Evolutionary conservation across 2,329 filamentous ascomycete species (phyloP).

Genomic region (Coleophoma crateriformis): DNA sequence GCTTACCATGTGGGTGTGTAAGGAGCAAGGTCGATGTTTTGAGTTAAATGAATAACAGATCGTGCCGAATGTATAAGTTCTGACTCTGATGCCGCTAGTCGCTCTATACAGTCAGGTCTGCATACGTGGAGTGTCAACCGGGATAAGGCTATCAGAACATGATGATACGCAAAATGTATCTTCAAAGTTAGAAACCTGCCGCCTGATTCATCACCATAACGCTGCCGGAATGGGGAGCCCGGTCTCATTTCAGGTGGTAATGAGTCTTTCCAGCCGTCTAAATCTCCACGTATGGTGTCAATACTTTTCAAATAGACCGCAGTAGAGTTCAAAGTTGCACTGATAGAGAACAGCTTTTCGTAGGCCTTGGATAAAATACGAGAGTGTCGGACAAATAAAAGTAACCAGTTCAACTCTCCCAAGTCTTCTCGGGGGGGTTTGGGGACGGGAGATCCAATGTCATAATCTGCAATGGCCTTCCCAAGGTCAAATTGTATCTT

Average conservation of each 20-base stretch:
- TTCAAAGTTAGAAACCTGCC: no score
- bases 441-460: slow-evolving; percentile 31
- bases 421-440: slow-evolving; percentile 25
- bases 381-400: slow-evolving; percentile 23
- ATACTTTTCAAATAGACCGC: slow-evolving; percentile 15
- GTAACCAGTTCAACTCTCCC: slow-evolving; percentile 30
- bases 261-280: slow-evolving; percentile 27
- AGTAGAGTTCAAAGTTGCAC: slow-evolving; percentile 19
- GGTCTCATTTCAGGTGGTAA: slow-evolving; percentile 24
- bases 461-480: slow-evolving; percentile 25
- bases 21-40: slow-evolving; percentile 26
- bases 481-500: neutral
- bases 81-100: neutral
- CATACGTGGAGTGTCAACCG: no score
- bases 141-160: no score
- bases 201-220: no score
- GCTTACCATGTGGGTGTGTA: slow-evolving; percentile 29
- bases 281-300: slow-evolving; percentile 14
- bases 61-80: slow-evolving; percentile 26
- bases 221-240: no score
- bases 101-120: no score
- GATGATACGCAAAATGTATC: no score
- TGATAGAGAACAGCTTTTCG: slow-evolving; percentile 29
- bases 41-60: slow-evolving; percentile 27
- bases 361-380: slow-evolving; percentile 29